phyloP scores from a whole-genome alignment of 495 filamentous ascomycete species.

The Filosporella fistucella region DNA sequence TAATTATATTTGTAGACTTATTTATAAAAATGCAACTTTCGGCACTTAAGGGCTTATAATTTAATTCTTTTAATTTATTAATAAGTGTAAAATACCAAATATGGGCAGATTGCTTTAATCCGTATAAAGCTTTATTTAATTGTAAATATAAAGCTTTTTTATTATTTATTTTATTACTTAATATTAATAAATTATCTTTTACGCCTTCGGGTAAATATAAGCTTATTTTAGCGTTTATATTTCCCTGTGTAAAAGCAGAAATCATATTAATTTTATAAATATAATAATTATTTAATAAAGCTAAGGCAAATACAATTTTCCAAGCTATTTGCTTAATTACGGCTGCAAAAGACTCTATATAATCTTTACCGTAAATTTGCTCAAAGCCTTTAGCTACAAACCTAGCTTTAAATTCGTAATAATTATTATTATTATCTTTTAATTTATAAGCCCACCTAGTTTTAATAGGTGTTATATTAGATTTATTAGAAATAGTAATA shows the following conservation, averaged over 20 bases:
- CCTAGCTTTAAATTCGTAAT: conserved; percentile 15
- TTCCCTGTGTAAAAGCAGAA: conserved; percentile 9
- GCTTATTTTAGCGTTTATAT: conserved; percentile 1
- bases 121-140: conserved; percentile 19
- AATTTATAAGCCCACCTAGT: conserved; percentile 11
- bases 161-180: background rate
- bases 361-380: conserved; percentile 10
- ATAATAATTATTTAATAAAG: conserved; percentile 5
- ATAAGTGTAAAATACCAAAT: conserved; percentile 15
- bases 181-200: background rate
- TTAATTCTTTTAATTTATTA: conserved; percentile 9
- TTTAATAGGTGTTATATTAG: conserved; percentile 2
- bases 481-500: background rate
- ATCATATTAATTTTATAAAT: conserved; percentile 17
- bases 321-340: conserved; percentile 15
- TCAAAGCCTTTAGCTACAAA: conserved; percentile 15
- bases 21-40: conserved; percentile 12
- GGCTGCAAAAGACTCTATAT: conserved; percentile 10
- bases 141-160: background rate
- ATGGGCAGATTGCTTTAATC: conserved; percentile 20
- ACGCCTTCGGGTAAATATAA: background rate
- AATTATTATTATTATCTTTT: conserved; percentile 5
- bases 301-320: conserved; percentile 12
- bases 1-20: conserved; percentile 10
- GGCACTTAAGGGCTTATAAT: conserved; percentile 8